Conservation (phyloP, 2,329 filamentous ascomycete species). For the Diaporthe eres region DNA sequence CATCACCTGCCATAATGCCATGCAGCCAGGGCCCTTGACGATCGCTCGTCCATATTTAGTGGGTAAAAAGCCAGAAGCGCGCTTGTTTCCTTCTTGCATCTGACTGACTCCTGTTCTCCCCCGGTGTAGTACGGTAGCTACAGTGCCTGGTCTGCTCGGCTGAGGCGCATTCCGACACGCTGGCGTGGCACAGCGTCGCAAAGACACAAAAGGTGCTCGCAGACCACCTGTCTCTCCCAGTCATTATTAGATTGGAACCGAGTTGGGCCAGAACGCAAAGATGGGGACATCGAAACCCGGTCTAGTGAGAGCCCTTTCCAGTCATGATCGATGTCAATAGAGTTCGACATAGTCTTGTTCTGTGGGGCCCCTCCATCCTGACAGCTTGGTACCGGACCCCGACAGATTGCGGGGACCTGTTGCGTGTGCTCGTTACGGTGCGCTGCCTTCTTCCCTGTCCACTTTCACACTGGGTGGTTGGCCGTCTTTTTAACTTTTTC, state of each 20-base stretch:
- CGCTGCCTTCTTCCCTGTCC: not conserved
- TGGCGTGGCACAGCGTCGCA: not conserved
- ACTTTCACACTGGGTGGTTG: constrained; percentile 14
- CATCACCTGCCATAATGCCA: constrained; percentile 23
- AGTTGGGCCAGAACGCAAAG: not conserved
- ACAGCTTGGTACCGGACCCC: constrained; percentile 18
- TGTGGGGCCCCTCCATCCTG: constrained; percentile 25
- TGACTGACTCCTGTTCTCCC: not conserved
- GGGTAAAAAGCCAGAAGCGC: constrained; percentile 18
- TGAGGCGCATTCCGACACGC: constrained; percentile 20
- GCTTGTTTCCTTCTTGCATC: constrained; percentile 5
- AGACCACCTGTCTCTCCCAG: not conserved
- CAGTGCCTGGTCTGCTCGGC: constrained; percentile 4
- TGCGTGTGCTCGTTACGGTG: constrained; percentile 4
- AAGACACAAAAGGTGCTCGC: not conserved
- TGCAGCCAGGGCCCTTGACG: constrained; percentile 27
- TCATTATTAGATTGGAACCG: not conserved
- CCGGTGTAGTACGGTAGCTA: not conserved
- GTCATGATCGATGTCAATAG: constrained; percentile 19
- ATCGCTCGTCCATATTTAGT: constrained; percentile 26
- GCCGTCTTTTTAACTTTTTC: constrained; percentile 15
- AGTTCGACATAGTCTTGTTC: constrained; percentile 26
- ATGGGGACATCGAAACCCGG: not conserved
- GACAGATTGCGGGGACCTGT: constrained; percentile 22
- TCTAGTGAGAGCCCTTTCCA: not conserved